Conservation (phyloP, 2,329 filamentous ascomycete genomes). For the Piedraia hortae region DNA sequence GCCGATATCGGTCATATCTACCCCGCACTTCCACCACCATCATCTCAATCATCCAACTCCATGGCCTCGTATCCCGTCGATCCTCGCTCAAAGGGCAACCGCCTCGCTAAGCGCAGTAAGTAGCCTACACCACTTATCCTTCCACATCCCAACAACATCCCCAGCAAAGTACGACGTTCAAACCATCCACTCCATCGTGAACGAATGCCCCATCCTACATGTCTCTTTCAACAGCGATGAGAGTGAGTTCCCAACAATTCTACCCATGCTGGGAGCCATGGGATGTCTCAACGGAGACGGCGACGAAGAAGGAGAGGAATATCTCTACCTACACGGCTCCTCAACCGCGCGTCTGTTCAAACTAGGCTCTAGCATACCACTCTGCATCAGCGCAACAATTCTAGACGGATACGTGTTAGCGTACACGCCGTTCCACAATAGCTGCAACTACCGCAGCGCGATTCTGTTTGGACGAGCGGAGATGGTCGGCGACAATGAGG, state of each 20-base stretch:
- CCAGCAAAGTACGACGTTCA: constrained; percentile 42
- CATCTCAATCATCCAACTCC: no score
- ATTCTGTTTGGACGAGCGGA: constrained; percentile 48
- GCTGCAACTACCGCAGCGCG: constrained; percentile 59
- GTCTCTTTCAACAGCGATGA: constrained; percentile 38
- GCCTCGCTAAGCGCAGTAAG: constrained; percentile 8
- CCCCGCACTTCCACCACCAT: no score
- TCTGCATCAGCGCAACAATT: constrained; percentile 45
- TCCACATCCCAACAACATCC: not conserved
- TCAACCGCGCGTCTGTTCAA: constrained; percentile 54
- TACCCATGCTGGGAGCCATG: constrained; percentile 73
- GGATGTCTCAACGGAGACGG: no score
- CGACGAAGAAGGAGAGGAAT: constrained; percentile 32
- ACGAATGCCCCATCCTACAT: constrained; percentile 45
- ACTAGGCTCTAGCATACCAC: constrained; percentile 26
- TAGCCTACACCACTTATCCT: constrained; percentile 1
- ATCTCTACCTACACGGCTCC: constrained; percentile 66
- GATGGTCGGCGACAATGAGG: constrained; percentile 41
- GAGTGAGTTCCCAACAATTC: constrained; percentile 40
- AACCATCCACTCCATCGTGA: constrained; percentile 49
- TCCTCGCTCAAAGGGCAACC: constrained; percentile 8
- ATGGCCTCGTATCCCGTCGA: constrained; percentile 7
- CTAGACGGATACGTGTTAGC: constrained; percentile 58
- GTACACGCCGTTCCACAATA: constrained; percentile 54
- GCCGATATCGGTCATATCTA: no score